Evolutionary conservation across 495 filamentous ascomycete genomes (phyloP).

Genomic region (Sordaria brevicollis): DNA sequence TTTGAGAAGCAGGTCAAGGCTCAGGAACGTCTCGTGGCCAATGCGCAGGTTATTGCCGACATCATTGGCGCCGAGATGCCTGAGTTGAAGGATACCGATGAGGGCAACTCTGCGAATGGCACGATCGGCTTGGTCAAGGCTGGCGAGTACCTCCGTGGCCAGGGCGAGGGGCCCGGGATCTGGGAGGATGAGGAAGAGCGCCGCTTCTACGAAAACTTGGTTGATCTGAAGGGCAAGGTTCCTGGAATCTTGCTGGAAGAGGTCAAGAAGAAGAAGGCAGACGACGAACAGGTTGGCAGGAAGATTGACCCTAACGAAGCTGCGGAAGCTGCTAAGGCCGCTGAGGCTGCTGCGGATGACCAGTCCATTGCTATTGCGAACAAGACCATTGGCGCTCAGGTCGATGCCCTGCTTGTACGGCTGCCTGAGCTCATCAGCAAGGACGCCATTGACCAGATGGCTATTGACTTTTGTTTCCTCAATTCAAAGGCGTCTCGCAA

Average conservation of each 20-base stretch:
- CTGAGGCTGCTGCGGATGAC: slow-evolving; percentile 54
- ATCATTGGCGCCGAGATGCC: slow-evolving; percentile 90
- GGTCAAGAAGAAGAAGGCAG: slow-evolving; percentile 87
- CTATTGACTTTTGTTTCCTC: slow-evolving; percentile 93
- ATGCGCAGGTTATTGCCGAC: slow-evolving; percentile 86
- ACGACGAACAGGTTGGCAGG: slow-evolving; percentile 57
- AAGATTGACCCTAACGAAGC: slow-evolving; percentile 37
- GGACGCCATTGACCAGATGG: slow-evolving; percentile 82
- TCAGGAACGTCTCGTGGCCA: slow-evolving; percentile 81
- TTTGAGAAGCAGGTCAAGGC: slow-evolving; percentile 88
- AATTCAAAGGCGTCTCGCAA: slow-evolving; percentile 98
- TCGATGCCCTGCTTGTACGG: slow-evolving; percentile 80
- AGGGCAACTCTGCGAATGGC: slow-evolving; percentile 52
- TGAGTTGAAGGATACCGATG: slow-evolving; percentile 73
- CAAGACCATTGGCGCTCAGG: slow-evolving; percentile 94
- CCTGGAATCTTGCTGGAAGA: slow-evolving; percentile 89
- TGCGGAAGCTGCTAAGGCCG: slow-evolving; percentile 40
- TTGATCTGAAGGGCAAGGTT: slow-evolving; percentile 92
- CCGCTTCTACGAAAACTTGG: slow-evolving; percentile 93
- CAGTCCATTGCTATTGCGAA: slow-evolving; percentile 90
- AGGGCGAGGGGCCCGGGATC: slow-evolving; percentile 87
- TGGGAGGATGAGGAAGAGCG: slow-evolving; percentile 99
- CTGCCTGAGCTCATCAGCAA: slow-evolving; percentile 85
- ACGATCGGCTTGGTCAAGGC: slow-evolving; percentile 90
- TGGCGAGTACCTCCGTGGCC: slow-evolving; percentile 82